Base-by-base conservation (phyloP, 176 grass and related monocot genomes). In the Triticum turgidum region DNA sequence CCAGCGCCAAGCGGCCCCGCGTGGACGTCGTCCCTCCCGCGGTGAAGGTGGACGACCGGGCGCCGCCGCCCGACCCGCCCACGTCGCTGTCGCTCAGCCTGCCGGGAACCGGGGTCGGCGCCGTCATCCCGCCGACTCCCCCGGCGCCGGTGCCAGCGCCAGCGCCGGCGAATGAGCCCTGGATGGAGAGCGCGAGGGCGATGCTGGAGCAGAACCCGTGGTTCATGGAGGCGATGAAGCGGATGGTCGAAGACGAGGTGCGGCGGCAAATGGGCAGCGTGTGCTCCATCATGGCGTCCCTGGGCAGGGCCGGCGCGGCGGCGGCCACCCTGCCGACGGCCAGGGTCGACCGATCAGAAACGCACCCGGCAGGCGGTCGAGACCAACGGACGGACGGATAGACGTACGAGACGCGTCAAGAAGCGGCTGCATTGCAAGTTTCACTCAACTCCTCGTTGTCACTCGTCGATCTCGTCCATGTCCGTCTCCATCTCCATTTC, bases 201-300 rank as follows among this genome's bases (percentile, higher is more conserved):
- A 52, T 0, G 82, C 70, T 91, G 38, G 69, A 81, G 82, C 37
- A 76, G 69, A 65, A 85, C 63, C 82, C 86, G 17, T 87, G 80
- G 73, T 67, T 92, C 3, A 24, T 61, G 25, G 87, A 69, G 17
- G 66, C 86, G 38, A 85, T 89, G 37, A 82, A 87, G 35, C 70
- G 59, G 89, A 91, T 98, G 89, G 84, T 95, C 67, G 78, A 78
- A 8, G 93, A 98, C 42, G 95, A 98, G 91, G 95, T 98, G 82
- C 82, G 82, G 27, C 88, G 85, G 13, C 88, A 93, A 42, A 78
- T 95, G 69, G 62, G 79, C 62, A 29, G 73, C 56, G 65, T 78
- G 64, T 86, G 51, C 89, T 77, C 73, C 45, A 81, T 58, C 61
- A 11, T 49, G 20, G 18, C 65, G 8, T n/a, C 82, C 7, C 61